Base-by-base conservation (phyloP, 306 rosid species). In the Myrica gale region DNA sequence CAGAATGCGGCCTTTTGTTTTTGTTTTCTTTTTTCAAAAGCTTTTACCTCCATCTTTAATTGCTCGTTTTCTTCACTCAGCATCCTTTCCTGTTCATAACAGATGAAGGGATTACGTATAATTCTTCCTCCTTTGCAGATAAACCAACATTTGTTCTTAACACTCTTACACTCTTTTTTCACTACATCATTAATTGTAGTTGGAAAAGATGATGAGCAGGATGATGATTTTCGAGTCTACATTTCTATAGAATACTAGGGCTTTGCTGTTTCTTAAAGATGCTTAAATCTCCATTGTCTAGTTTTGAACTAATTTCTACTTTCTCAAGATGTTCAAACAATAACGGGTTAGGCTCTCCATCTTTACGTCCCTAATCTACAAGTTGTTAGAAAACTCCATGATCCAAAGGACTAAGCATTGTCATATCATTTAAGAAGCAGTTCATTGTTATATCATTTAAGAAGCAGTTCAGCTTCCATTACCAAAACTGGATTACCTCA, bases 1-100 rank as follows among this genome's bases (percentile, higher is more conserved):
- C 5, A 32, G 32, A 37, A 26, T 61, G 6, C 21, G 6, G 54
- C 21, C 16, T 73, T 21, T 41, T 42, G 10, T 2, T 48, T 17
- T 51, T 11, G 5, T 32, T n/a, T 32, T 32, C 3, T 32, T 2
- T 32, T 26, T 26, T 26, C 32, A 26, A 32, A 32, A 32, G 44
- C 39, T 51, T 50, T 67, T 75, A 76, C 80, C 80, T 76, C 32
- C 62, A 56, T 68, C 41, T 76, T 45, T 21, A 76, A 70, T 12
- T 20, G 47, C 74, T 76, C 56, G 51, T 55, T 76, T 56, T 68
- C 74, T 76, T 67, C 80, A 12, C 10, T 53, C 45, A 76, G 68
- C 32, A 21, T 43, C 54, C 20, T 76, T 69, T 53, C 74, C 80
- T 76, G 62, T 23, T 20, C 48, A 26, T 15, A 54, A 19, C 45